phyloP scores from a whole-genome alignment of 2,329 filamentous ascomycete genomes.

The Hirsutella minnesotensis region DNA sequence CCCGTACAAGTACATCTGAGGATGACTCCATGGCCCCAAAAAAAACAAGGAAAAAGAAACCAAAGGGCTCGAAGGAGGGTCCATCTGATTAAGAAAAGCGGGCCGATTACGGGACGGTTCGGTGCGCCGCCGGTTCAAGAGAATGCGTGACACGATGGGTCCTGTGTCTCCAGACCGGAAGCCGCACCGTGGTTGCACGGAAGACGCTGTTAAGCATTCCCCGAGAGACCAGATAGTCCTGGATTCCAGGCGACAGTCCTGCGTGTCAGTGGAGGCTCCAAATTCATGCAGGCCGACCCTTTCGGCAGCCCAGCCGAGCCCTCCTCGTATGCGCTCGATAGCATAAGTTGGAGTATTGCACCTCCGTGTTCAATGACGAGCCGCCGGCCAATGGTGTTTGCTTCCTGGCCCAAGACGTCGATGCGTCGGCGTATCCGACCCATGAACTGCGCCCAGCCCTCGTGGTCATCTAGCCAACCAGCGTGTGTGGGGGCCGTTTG shows the following conservation, averaged over 20 bases:
- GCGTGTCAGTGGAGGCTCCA: constrained; percentile 1
- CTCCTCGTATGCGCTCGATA: background rate
- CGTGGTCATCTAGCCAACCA: constrained; percentile 8
- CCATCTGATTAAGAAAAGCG: background rate
- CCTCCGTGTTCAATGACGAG: background rate
- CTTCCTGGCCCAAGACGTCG: constrained; percentile 3
- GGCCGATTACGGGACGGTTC: background rate
- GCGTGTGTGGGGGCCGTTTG: constrained; percentile 5
- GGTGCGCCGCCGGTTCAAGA: background rate
- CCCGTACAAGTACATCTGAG: constrained; percentile 85
- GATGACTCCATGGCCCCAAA: background rate
- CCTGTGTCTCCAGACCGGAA: background rate
- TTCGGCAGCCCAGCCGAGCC: constrained; percentile 1
- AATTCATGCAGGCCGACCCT: background rate
- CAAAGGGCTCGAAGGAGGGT: background rate
- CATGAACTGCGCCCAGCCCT: constrained; percentile 5
- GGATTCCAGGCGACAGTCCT: background rate
- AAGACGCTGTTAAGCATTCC: background rate
- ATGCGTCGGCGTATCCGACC: constrained; percentile 3
- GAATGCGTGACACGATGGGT: background rate
- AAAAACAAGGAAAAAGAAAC: background rate
- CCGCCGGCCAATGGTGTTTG: background rate
- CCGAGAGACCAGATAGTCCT: background rate
- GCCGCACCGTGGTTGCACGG: background rate
- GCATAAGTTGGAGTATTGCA: background rate